These are phyloP conservation scores for Raphanus hybrid DNA, from an alignment of 441 rosid species.

Conservation along the genomic window DNA sequence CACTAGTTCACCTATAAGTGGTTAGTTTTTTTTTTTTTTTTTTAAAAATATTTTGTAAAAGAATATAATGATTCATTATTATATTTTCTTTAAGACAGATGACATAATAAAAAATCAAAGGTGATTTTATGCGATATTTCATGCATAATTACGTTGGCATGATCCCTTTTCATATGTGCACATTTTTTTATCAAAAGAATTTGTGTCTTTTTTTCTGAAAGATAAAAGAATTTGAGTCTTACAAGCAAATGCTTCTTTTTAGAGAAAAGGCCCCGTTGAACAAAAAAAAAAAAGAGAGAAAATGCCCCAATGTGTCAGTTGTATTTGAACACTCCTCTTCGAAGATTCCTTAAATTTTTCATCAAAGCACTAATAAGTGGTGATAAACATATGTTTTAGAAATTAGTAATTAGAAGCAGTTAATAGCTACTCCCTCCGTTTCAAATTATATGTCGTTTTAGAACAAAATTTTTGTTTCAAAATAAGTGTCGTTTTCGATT, in stretches of 20 bases:
- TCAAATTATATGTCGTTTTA: too few relatives aligned
- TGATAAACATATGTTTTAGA: neutral
- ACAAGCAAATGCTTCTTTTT: conserved; percentile 36
- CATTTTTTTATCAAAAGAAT: conserved; percentile 24
- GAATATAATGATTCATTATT: conserved; percentile 5
- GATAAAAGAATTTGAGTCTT: conserved; percentile 32
- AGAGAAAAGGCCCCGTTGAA: too few relatives aligned
- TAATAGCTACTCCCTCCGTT: too few relatives aligned
- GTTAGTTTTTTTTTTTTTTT: too few relatives aligned
- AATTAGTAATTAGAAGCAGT: neutral
- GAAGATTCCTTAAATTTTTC: neutral
- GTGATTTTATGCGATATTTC: conserved; percentile 37
- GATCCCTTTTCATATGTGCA: conserved; percentile 43
- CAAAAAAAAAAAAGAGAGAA: too few relatives aligned
- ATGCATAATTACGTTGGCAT: conserved; percentile 48
- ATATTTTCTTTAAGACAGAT: neutral
- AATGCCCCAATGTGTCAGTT: conserved; percentile 17
- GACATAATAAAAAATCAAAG: conserved; percentile 5
- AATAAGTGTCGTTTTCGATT: too few relatives aligned
- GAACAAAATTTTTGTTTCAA: too few relatives aligned
- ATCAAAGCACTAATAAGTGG: neutral
- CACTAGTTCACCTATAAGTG: too few relatives aligned
- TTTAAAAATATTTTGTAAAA: neutral
- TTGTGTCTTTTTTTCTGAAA: too few relatives aligned
- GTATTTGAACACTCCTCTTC: neutral